These are phyloP conservation scores for Eudorina sp. DNA, from an alignment of 139 green algal species.

Conservation along the genomic window DNA sequence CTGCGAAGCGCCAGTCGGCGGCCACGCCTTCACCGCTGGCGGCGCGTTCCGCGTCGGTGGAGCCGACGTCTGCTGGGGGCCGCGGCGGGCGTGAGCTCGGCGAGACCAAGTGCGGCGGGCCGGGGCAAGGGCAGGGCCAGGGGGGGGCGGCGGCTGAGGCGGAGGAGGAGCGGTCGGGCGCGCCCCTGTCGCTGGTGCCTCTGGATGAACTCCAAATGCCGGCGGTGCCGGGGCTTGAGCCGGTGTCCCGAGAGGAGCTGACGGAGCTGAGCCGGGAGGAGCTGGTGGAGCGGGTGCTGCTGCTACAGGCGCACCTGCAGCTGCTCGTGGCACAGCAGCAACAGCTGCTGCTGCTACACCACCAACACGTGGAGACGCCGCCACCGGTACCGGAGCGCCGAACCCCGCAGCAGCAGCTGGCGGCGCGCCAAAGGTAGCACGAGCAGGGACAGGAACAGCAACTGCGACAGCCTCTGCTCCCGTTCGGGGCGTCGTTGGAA, in stretches of 20 bases:
- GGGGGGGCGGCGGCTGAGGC: too few species aligned
- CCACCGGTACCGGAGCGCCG: neutral
- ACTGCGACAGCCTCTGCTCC: neutral
- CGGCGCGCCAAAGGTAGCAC: neutral
- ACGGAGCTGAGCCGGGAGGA: conserved; percentile 24
- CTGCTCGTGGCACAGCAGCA: neutral
- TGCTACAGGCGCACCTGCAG: conserved; percentile 26
- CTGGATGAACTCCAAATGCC: neutral
- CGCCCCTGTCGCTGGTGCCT: neutral
- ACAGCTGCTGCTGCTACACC: neutral
- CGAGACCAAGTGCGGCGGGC: too few species aligned
- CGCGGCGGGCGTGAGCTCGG: too few species aligned
- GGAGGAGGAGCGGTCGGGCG: neutral
- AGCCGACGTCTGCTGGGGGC: neutral
- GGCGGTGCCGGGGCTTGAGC: neutral
- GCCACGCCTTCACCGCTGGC: neutral
- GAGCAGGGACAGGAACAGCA: neutral
- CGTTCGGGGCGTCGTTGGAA: neutral
- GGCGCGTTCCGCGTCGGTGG: neutral
- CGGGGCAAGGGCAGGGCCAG: too few species aligned
- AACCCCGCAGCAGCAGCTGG: neutral
- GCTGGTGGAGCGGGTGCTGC: conserved; percentile 39
- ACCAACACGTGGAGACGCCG: neutral
- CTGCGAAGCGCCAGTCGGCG: neutral
- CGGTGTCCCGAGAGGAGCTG: conserved; percentile 35